Percentiles rank a stretch among this genome's conserved stretches.
phyloP scores from a whole-genome alignment of 2,329 filamentous ascomycete genomes.

The Tolypocladium tropicale region DNA sequence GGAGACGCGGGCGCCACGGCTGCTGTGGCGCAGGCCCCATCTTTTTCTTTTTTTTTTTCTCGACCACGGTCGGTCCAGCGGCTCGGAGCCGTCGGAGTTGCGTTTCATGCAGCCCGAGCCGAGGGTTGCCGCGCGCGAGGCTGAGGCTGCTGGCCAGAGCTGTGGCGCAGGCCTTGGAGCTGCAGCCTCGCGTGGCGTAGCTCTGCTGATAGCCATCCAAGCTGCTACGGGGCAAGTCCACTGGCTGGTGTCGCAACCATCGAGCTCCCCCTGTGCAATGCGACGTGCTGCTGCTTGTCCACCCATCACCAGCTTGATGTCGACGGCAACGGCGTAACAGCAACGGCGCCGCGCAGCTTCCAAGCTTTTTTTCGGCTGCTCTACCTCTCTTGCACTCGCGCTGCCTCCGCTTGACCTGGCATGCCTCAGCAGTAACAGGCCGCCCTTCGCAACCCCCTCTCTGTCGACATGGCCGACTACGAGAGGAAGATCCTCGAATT shows the following conservation, averaged over 20 bases:
- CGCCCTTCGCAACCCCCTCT: neutral
- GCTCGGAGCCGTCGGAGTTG: constrained; percentile 21
- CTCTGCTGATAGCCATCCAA: too few species aligned
- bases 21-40: constrained; percentile 6
- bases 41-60: constrained; percentile 7
- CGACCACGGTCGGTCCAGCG: constrained; percentile 9
- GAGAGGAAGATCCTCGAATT: constrained; percentile 75
- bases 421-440: neutral
- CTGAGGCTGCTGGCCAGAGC: neutral
- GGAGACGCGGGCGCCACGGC: too few species aligned
- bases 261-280: too few species aligned
- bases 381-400: neutral
- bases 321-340: neutral
- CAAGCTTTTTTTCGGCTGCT: neutral
- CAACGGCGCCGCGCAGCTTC: neutral
- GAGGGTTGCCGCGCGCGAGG: constrained; percentile 2
- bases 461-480: constrained; percentile 52
- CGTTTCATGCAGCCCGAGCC: constrained; percentile 8
- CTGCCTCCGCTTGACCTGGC: neutral
- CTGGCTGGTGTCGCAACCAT: too few species aligned
- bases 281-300: neutral
- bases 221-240: too few species aligned
- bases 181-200: constrained; percentile 5
- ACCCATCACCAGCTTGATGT: neutral
- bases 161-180: neutral